A percentile compares a stretch with the other conserved stretches of the same genome.
Evolutionary conservation across 140 eudicot species (phyloP).

Genomic region (Senecio squalidus): DNA sequence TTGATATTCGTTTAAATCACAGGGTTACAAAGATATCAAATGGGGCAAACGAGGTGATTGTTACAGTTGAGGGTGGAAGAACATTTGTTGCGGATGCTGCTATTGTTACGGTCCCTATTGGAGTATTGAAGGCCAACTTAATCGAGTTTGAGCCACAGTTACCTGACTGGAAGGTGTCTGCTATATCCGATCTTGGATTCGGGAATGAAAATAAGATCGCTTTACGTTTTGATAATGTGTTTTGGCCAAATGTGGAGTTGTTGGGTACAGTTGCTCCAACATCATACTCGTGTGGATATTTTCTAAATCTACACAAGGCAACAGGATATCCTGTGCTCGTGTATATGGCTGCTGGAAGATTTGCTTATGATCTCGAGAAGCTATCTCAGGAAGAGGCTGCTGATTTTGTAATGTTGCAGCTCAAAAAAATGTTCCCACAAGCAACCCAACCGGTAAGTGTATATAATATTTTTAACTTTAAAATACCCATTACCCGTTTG

Average conservation of each 20-base stretch:
- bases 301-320: conserved; percentile 88
- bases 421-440: too few relatives aligned
- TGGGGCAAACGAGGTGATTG: conserved; percentile 55
- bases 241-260: too few relatives aligned
- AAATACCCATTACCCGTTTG: background rate
- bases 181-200: conserved; percentile 88
- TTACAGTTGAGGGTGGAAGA: conserved; percentile 68
- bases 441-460: conserved; percentile 84
- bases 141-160: conserved; percentile 83
- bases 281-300: conserved; percentile 90
- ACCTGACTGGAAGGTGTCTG: conserved; percentile 86
- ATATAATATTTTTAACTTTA: background rate
- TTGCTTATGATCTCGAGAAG: conserved; percentile 83
- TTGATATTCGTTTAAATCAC: conserved; percentile 85
- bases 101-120: conserved; percentile 75
- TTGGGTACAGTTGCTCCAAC: conserved; percentile 87
- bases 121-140: conserved; percentile 70
- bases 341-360: conserved; percentile 95
- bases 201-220: conserved; percentile 96
- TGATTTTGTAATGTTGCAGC: conserved; percentile 75
- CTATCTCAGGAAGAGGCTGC: conserved; percentile 72
- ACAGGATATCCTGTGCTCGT: conserved; percentile 92
- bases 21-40: conserved; percentile 72
- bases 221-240: conserved; percentile 50
- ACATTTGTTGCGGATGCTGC: conserved; percentile 78